Conservation (phyloP, 1,284 basidiomycete genomes). For the Xerocomus amazonicus region DNA sequence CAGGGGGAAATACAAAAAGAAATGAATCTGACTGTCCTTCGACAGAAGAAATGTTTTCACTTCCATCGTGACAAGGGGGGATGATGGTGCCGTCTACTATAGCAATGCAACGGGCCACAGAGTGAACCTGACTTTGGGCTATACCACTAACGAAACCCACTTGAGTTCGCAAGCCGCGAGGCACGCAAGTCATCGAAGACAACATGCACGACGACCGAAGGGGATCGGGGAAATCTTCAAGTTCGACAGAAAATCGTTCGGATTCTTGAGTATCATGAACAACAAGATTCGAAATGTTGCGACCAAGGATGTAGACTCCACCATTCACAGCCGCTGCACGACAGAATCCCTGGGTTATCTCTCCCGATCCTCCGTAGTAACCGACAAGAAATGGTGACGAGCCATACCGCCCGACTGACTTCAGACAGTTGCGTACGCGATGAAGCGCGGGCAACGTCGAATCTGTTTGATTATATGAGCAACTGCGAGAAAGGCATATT, state of each 20-base stretch:
- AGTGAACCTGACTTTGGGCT: slow-evolving; percentile 5
- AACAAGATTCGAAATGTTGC: slow-evolving; percentile 43
- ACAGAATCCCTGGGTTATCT: slow-evolving; percentile 93
- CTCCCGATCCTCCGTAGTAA: slow-evolving; percentile 91
- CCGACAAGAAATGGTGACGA: slow-evolving; percentile 88
- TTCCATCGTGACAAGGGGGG: slow-evolving; percentile 21
- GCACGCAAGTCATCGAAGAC: slow-evolving; percentile 37
- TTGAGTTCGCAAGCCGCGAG: slow-evolving; percentile 27
- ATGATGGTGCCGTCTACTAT: slow-evolving; percentile 52
- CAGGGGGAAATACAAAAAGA: slow-evolving; percentile 81
- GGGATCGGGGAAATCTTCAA: slow-evolving; percentile 59
- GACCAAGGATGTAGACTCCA: slow-evolving; percentile 82
- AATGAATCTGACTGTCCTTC: slow-evolving; percentile 38
- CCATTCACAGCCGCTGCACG: slow-evolving; percentile 84
- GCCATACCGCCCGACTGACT: slow-evolving; percentile 84
- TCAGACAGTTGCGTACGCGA: slow-evolving; percentile 71
- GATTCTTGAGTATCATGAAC: slow-evolving; percentile 19
- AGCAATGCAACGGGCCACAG: slow-evolving; percentile 63
- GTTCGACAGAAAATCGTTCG: slow-evolving; percentile 42
- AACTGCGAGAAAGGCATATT: background rate
- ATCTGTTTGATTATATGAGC: slow-evolving; percentile 43
- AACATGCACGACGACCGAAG: slow-evolving; percentile 47
- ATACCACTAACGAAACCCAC: slow-evolving; percentile 8
- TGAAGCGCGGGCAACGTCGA: slow-evolving; percentile 58
- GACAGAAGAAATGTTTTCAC: slow-evolving; percentile 18